These are phyloP conservation scores for Alternaria novae-zelandiae DNA, from an alignment of 2,329 filamentous ascomycete genomes.

Conservation along the genomic window DNA sequence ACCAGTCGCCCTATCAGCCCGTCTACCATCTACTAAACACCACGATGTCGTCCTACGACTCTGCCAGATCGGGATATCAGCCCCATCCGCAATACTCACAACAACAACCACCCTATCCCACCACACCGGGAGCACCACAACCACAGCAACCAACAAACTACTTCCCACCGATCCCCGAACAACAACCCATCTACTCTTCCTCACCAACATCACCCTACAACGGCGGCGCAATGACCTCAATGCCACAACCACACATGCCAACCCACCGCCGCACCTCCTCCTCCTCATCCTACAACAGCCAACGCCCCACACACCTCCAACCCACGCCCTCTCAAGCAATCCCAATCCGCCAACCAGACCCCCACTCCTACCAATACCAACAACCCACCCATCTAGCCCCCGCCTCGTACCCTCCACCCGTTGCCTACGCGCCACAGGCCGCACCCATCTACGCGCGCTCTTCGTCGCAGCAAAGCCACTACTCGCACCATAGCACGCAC, in stretches of 20 bases:
- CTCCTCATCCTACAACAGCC: slow-evolving; percentile 1
- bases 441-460: slow-evolving; percentile 9
- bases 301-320: not conserved
- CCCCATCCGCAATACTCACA: slow-evolving; percentile 9
- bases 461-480: slow-evolving; percentile 7
- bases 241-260: not conserved
- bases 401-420: slow-evolving; percentile 4
- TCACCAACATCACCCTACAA: slow-evolving; percentile 1
- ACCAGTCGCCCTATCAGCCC: not conserved
- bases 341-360: slow-evolving; percentile 7
- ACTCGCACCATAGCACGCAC: not conserved
- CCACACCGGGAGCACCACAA: slow-evolving; percentile 9
- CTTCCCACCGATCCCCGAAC: slow-evolving; percentile 12
- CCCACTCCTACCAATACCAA: not conserved
- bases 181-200: slow-evolving; percentile 14
- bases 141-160: slow-evolving; percentile 1
- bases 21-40: not conserved
- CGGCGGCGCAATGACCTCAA: not conserved
- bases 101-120: slow-evolving; percentile 23
- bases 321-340: not conserved
- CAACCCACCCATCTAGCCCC: not conserved
- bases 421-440: not conserved
- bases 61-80: slow-evolving; percentile 20
- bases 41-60: slow-evolving; percentile 32
- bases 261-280: slow-evolving; percentile 11